Evolutionary conservation across 352 stramenopile genomes (phyloP).

Genomic region (Pythium phragmiticola): DNA sequence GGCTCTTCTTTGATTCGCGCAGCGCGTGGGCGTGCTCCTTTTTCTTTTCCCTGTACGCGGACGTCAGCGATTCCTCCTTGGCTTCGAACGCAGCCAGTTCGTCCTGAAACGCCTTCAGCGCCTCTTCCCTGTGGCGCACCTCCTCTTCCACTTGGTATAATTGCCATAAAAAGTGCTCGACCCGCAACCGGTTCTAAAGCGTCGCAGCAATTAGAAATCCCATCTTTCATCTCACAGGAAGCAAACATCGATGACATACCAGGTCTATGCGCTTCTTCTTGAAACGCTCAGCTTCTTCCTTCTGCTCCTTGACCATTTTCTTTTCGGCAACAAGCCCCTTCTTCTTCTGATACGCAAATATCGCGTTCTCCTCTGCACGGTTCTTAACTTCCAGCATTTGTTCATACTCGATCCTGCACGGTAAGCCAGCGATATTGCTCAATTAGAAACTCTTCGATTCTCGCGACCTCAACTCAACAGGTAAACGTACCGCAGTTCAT

Average conservation of each 20-base stretch:
- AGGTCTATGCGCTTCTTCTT: conserved; percentile 64
- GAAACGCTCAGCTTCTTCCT: conserved; percentile 90
- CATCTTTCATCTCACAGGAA: background rate
- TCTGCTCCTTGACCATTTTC: conserved; percentile 94
- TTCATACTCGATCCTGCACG: conserved; percentile 69
- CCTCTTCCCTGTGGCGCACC: conserved; percentile 78
- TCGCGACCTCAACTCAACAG: background rate
- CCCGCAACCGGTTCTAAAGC: conserved; percentile 67
- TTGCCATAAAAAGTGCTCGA: conserved; percentile 96
- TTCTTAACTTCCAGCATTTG: conserved; percentile 89
- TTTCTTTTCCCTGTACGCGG: conserved; percentile 68
- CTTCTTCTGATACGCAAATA: conserved; percentile 96
- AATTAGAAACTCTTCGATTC: background rate
- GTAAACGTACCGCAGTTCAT: conserved; percentile 66
- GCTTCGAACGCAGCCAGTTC: conserved; percentile 35
- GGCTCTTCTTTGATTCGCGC: conserved; percentile 58
- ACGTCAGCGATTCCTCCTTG: conserved; percentile 50
- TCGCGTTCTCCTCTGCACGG: conserved; percentile 90
- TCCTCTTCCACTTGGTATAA: conserved; percentile 94
- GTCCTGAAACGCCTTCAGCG: conserved; percentile 54
- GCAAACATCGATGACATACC: conserved; percentile 29
- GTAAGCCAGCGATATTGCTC: background rate
- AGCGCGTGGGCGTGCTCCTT: conserved; percentile 57
- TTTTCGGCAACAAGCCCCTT: conserved; percentile 94
- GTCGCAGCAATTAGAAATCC: conserved; percentile 1